These are phyloP conservation scores for Penicillium capsulatum DNA, from an alignment of 2,329 filamentous ascomycete genomes.

Conservation along the genomic window DNA sequence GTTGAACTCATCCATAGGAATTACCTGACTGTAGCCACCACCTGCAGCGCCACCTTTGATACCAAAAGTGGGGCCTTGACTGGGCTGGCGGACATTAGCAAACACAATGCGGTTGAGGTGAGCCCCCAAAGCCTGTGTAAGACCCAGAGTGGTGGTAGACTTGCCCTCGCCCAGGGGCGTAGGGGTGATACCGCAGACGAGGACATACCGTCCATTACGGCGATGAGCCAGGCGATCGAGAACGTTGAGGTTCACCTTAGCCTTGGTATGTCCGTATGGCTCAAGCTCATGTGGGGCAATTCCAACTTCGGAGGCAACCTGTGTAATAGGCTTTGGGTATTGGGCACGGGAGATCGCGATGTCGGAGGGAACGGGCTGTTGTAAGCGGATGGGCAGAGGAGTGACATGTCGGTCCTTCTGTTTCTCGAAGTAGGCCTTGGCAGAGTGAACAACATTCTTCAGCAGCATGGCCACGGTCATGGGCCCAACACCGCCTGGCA, in stretches of 20 bases:
- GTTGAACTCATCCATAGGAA: slow-evolving; percentile 99
- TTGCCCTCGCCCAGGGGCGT: slow-evolving; percentile 97
- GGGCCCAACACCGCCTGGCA: slow-evolving; percentile 92
- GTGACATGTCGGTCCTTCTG: slow-evolving; percentile 75
- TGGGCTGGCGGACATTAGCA: slow-evolving; percentile 94
- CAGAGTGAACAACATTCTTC: slow-evolving; percentile 88
- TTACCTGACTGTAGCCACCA: slow-evolving; percentile 97
- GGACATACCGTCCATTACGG: slow-evolving; percentile 81
- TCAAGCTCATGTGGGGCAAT: slow-evolving; percentile 87
- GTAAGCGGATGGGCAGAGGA: slow-evolving; percentile 76
- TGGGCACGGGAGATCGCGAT: slow-evolving; percentile 88
- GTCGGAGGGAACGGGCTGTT: slow-evolving; percentile 85
- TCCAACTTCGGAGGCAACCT: slow-evolving; percentile 78
- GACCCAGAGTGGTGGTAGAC: slow-evolving; percentile 93
- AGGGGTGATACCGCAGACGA: slow-evolving; percentile 93
- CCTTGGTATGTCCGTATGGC: slow-evolving; percentile 92
- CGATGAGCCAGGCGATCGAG: slow-evolving; percentile 83
- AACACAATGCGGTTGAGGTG: slow-evolving; percentile 85
- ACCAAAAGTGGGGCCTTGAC: slow-evolving; percentile 94
- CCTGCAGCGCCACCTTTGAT: slow-evolving; percentile 98
- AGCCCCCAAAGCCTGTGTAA: slow-evolving; percentile 86
- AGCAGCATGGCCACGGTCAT: slow-evolving; percentile 99
- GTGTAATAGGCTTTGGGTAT: slow-evolving; percentile 84
- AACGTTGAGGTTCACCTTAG: slow-evolving; percentile 81
- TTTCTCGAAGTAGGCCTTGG: slow-evolving; percentile 73